These are phyloP conservation scores for Peribolospora baueri DNA, from an alignment of 768 basidiomycete species.

Conservation along the genomic window DNA sequence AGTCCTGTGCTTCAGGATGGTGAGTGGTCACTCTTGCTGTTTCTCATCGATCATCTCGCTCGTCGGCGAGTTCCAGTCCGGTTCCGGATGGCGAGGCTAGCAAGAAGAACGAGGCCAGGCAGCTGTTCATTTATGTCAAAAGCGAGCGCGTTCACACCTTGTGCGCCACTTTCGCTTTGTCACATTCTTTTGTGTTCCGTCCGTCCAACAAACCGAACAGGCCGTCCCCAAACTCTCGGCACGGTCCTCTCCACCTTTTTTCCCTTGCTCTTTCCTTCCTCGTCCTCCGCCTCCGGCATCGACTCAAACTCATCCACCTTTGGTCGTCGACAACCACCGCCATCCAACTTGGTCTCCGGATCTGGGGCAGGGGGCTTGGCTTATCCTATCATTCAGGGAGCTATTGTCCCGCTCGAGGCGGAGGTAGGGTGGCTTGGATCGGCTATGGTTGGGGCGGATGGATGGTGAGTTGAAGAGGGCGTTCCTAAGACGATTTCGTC, in stretches of 20 bases:
- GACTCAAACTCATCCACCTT: constrained; percentile 21
- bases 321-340: constrained; percentile 20
- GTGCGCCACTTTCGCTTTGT: background rate
- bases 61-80: background rate
- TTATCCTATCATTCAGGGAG: constrained; percentile 61
- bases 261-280: constrained; percentile 50
- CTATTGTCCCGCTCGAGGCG: constrained; percentile 52
- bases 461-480: constrained; percentile 30
- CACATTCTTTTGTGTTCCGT: background rate
- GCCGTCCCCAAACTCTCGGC: constrained; percentile 44
- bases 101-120: background rate
- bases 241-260: constrained; percentile 45
- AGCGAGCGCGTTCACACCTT: background rate
- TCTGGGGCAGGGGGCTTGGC: constrained; percentile 25
- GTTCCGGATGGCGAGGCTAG: background rate
- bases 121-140: background rate
- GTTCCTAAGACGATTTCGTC: too few relatives aligned
- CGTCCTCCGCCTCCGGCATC: constrained; percentile 25
- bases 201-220: constrained; percentile 22
- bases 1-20: constrained; percentile 57
- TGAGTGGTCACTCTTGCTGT: constrained; percentile 19
- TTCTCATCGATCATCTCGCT: background rate
- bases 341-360: background rate
- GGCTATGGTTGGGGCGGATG: constrained; percentile 75
- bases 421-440: constrained; percentile 90